Evolutionary conservation across 768 basidiomycete species (phyloP), one percentile per base, ranked within the genome.

Genomic region (Leucocoprinus sp.): DNA sequence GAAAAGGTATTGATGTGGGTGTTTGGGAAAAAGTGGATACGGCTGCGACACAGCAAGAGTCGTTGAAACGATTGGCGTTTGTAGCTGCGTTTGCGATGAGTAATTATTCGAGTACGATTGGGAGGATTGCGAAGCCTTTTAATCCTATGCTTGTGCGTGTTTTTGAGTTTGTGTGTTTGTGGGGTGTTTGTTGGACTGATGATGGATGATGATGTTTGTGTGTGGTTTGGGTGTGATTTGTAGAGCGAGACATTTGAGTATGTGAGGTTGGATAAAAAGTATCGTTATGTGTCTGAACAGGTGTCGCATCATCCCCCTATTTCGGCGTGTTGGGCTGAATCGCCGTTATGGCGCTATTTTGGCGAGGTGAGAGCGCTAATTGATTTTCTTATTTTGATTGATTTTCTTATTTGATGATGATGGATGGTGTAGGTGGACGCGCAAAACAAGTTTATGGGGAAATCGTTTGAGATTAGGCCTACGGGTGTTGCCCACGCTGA

Each of bases 41-140:
- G 5, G 93, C 93, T 19, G 79, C 78, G 6, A 70, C 68, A 34
- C 87, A 93, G 57, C 59, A 58, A 19, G 88, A 96, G 56, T 79
- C 90, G 1, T 74, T 86, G 36, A 77, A 80, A 43, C 78, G 93
- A 2, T 78, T 96, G 41, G 93, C 92, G 2, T 98, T 82, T 56
- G 91, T 98, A 12, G 91, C 87, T 15, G 93, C 92, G 1, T 98
- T 98, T 61, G 93, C 93, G 2, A 96, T 96, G 91, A 89, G 88
- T 22, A 97, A 97, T 65, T 98, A 98, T 64, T 91, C 89, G 1
- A 91, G 88, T 18, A 98, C 93, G 2, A 89, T 95, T 53, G 93
- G 95, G 3, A 77, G 93, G 28, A 96, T 98, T 52, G 93, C 93
- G 9, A 96, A 97, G 63, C 93, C 93, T 1, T 96, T 96, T 65